phyloP scores from a whole-genome alignment of 2,329 filamentous ascomycete species.

The Cercospora berteroae region DNA sequence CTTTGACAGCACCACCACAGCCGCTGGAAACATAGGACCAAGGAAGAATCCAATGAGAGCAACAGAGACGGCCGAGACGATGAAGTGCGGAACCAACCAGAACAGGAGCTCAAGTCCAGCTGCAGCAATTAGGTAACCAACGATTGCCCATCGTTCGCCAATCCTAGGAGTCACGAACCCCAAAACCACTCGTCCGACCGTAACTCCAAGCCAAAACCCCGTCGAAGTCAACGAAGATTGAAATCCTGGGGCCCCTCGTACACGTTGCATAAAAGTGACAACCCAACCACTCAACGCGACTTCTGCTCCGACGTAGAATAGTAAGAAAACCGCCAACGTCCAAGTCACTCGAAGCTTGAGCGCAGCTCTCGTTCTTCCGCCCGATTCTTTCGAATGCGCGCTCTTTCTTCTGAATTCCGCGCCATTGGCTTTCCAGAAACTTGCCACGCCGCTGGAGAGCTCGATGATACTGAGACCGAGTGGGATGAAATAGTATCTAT shows the following conservation, averaged over 20 bases:
- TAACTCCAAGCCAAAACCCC: background rate
- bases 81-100: background rate
- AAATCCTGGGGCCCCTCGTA: background rate
- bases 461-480: background rate
- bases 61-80: background rate
- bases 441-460: background rate
- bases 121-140: background rate
- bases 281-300: background rate
- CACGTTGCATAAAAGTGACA: background rate
- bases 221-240: background rate
- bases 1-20: slow-evolving; percentile 25
- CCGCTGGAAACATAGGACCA: background rate
- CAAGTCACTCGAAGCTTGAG: background rate
- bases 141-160: background rate
- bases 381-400: background rate
- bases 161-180: background rate
- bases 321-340: background rate
- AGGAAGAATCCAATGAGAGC: background rate
- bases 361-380: background rate
- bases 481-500: background rate
- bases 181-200: background rate
- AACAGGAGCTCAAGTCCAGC: background rate
- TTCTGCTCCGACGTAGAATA: background rate
- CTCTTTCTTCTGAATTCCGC: background rate
- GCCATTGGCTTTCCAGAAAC: background rate